Base-by-base conservation (phyloP, 1,139 yeast genomes). In the Hemisphaericaspora xylofermentans region DNA sequence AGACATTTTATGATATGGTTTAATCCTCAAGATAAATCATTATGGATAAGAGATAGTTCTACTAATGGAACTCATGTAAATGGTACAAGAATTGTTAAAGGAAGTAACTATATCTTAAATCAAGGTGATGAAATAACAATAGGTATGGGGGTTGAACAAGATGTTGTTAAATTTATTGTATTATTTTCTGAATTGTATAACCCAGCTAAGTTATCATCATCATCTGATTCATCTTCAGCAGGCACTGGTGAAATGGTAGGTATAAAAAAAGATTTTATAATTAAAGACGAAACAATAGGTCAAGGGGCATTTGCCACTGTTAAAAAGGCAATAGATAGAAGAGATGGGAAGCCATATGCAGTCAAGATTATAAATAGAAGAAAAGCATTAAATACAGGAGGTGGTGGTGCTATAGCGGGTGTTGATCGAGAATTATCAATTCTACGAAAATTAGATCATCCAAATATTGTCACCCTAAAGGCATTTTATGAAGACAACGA, bases 271-370 rank as follows among this genome's bases (percentile, higher is more conserved):
- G 86, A 84, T 52, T 93, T 82, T 59, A 85, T 87, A 13, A 78
- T 93, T 24, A 81, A 87, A 46, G 84, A 82, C 57, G 95, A 86
- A 53, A 82, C 87, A 5, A 84, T 93, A 2, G 98, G 98, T 1
- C 94, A 88, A 53, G 98, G 98, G 7, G 98, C 98, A 5, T 93
- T 93, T 74, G 98, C 98, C 3, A 85, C 91, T 1, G 98, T 93
- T 16, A 84, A 88, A 51, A 88, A 88, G 58, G 97, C 95, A 2
- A 80, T 91, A 0, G 94, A 89, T 53, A 73, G 97, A 44, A 63
- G 80, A 6, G 82, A 96, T 0, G 97, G 98, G 9, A 80, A 84
- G 50, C 76, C 89, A 2, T 89, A 71, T 60, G 98, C 98, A 0
- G 95, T 88, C 19, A 93, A 93, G 59, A 88, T 93, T 48, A 89